Evolutionary conservation across 2,329 filamentous ascomycete genomes (phyloP), one percentile per base, ranked within the genome.

Genomic region (Phialocephala subalpina): DNA sequence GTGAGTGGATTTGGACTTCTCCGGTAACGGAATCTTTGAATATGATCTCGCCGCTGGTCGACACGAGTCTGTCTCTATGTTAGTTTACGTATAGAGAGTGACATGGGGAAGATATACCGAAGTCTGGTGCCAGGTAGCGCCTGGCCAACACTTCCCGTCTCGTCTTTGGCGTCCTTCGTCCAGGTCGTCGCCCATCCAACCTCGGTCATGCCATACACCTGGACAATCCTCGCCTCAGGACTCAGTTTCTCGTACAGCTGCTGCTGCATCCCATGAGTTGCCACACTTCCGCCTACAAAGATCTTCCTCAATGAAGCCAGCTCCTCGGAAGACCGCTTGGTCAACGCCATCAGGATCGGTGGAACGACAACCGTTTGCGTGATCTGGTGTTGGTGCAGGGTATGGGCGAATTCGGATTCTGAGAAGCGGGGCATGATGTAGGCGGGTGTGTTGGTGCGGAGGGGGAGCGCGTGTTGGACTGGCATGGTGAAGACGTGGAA

Each of bases 351-450:
- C 0, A 93, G 81, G 64, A 97, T 89, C 0, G 93, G 92, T 5
- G 93, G 93, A 2, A 94, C 93, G 2, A 89, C 80, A 8, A 83
- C 80, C 40, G 94, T 79, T 65, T 83, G 82, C 6, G 90, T 91
- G 73, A 97, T 89, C 8, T 60, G n/a, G 38, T 58, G 61, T 60
- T 81, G 84, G 74, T 92, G 82, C 29, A 93, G 84, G 73, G 90
- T 84, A 64, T 86, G 81, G 53, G 96, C 82, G 83, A 94, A 88
- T 74, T 87, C 84, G 63, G 87, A 72, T 67, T 94, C 92, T 75
- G 94, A 89, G 77, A 94, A 97, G 60, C 86, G 84, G 2, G 86
- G 81, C 91, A 97, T 94, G 66, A 95, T 82, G 77, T 94, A 96
- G 12, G 92, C 85, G 0, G 90, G 88, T 1, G 87, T 79, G 27